Percentiles rank a stretch among this genome's conserved stretches.
These are phyloP conservation scores for Immersiella caudata DNA, from an alignment of 495 filamentous ascomycete species.

Conservation along the genomic window DNA sequence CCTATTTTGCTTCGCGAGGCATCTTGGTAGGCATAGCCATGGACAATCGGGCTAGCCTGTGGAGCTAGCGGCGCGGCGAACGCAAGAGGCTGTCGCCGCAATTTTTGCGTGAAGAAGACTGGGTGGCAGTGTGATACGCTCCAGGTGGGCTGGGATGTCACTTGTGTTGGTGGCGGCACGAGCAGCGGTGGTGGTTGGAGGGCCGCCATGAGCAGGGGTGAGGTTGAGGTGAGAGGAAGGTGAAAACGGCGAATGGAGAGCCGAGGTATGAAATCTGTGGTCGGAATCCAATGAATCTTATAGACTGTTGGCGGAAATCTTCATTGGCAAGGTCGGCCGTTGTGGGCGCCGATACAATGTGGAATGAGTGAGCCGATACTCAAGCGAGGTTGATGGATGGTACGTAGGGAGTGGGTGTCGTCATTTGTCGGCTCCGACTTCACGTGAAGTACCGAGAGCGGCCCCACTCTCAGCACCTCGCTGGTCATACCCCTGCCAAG, in stretches of 20 bases:
- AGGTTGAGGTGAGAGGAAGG: neutral
- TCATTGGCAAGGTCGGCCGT: neutral
- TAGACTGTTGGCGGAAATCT: neutral
- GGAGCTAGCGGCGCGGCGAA: slow-evolving; percentile 28
- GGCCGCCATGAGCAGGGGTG: neutral
- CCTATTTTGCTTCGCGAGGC: slow-evolving; percentile 23
- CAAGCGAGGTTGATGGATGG: neutral
- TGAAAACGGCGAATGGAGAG: neutral
- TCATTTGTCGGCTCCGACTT: slow-evolving; percentile 26
- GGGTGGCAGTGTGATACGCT: slow-evolving; percentile 56
- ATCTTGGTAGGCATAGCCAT: slow-evolving; percentile 58
- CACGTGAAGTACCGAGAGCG: slow-evolving; percentile 30
- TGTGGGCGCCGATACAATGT: neutral
- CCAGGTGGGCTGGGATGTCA: neutral
- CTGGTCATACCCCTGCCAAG: neutral
- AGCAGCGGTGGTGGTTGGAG: slow-evolving; percentile 3
- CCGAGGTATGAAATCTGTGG: neutral
- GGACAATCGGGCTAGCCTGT: slow-evolving; percentile 49
- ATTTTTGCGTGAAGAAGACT: slow-evolving; percentile 60
- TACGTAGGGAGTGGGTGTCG: neutral
- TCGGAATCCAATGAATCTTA: neutral
- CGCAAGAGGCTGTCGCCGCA: slow-evolving; percentile 44
- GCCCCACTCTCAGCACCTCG: slow-evolving; percentile 21
- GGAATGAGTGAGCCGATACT: neutral
- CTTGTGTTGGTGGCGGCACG: neutral